Base-by-base conservation (phyloP, 345 rosid genomes). In the Turritis glabra region DNA sequence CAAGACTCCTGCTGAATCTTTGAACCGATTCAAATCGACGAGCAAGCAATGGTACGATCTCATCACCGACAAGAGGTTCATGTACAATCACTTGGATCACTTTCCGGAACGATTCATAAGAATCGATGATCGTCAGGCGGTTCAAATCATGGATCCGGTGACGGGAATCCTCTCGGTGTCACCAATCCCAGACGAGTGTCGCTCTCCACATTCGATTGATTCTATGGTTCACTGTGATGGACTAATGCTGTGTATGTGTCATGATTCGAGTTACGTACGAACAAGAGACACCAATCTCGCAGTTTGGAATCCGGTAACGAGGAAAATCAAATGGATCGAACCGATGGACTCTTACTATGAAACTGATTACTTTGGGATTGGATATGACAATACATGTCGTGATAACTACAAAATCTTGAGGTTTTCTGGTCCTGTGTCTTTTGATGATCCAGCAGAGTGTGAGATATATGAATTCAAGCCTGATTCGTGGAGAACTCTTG, bases 171-270 rank as follows among this genome's bases (percentile, higher is more conserved):
- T 0, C 5, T 3, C 13, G 4, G 7, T 9, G 4, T 48, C 27
- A 21, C 27, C 54, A 3, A 10, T 21, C 54, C 27, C 54, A 11
- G 27, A 48, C 7, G 15, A 0, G 27, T 21, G 10, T 19, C 0
- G 5, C 2, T 0, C 0, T 9, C 27, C 54, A 21, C 0, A 21
- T 21, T 0, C 0, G 54, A 4, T 5, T 4, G 6, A 0, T 48
- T 48, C 6, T 48, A 48, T 48, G 54, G 27, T 48, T 48, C 54
- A 48, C 26, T 48, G 54, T 21, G 54, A 48, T 48, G 26, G 54
- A 48, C 15, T 48, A 21, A 48, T 48, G 54, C 5, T 54, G 2
- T 54, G 12, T 54, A 7, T 54, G 12, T 54, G 17, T 25, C 0
- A 0, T 41, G 3, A 41, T 2, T 41, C 19, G 18, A 5, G 3